Base-by-base conservation (phyloP, 441 rosid species). In the Adansonia gregorii region DNA sequence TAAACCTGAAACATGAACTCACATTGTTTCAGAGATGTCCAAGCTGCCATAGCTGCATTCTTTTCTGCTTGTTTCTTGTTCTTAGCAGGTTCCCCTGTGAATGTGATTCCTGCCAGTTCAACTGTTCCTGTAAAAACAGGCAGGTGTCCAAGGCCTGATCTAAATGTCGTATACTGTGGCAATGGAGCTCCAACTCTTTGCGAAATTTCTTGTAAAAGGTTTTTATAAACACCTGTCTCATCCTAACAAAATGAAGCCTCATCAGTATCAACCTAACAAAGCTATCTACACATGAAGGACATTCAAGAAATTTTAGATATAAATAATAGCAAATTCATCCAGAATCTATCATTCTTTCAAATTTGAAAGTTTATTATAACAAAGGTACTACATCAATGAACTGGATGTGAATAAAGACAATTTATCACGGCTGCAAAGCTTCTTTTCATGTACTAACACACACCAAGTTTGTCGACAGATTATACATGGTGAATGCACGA, bases 191-290 rank as follows among this genome's bases (percentile, higher is more conserved):
- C 94, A 49, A 93, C 99, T 86, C 99, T 87, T 80, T 95, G 99
- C 74, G 99, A 93, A 79, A 93, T 95, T 80, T 95, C 99, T 84
- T 95, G 99, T 71, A 95, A 84, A 22, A 95, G 90, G 82, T 95
- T 95, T 90, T 95, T 95, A 82, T 95, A 95, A 76, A 95, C 98
- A 49, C 99, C 99, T 0, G 99, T 95, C 90, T 95, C 99, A 88
- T 95, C 99, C 99, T 95, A 79, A 81, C 68, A 20, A 20, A 74
- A 81, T 43, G 12, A 76, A 76, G 22, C 39, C 43, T 54, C 49
- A 78, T 81, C 70, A 88, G 71, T 79, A 74, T 63, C 51, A 52
- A 78, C 12, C 66, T 59, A 19, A 19, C 46, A 41, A 66, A 39
- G 70, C 49, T 64, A n/a, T n/a, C n/a, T n/a, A n/a, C n/a, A n/a